Percentiles rank a stretch among this genome's conserved stretches.
Conservation (phyloP, 2,329 filamentous ascomycete genomes). For the Rhytidhysteron rufulum region DNA sequence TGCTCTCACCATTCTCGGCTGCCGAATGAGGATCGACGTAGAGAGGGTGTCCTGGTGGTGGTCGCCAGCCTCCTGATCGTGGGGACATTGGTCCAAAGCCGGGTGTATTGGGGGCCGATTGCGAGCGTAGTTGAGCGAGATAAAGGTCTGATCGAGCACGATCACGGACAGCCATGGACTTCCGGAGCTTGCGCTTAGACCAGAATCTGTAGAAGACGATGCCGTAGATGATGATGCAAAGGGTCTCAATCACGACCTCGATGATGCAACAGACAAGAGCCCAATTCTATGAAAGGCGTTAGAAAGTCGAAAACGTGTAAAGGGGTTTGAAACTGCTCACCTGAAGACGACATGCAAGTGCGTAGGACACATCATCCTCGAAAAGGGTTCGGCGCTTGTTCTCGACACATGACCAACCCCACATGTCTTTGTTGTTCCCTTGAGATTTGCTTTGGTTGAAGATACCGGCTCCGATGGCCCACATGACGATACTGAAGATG, state of each 20-base stretch:
- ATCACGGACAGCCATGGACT: conserved; percentile 95
- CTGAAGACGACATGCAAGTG: conserved; percentile 84
- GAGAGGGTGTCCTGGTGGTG: conserved; percentile 41
- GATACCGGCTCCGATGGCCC: conserved; percentile 79
- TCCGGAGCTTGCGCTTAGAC: conserved; percentile 90
- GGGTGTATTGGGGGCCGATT: conserved; percentile 93
- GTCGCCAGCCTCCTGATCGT: conserved; percentile 49
- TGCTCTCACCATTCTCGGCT: conserved; percentile 50
- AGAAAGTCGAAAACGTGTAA: conserved; percentile 10
- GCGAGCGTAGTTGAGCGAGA: conserved; percentile 63
- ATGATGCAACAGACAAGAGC: conserved; percentile 94
- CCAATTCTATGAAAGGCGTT: conserved; percentile 67
- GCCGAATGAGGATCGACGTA: conserved; percentile 44
- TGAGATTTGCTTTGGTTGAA: conserved; percentile 75
- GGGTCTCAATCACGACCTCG: conserved; percentile 86
- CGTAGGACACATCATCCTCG: conserved; percentile 77
- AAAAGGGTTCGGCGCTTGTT: conserved; percentile 79
- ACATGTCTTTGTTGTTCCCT: conserved; percentile 80
- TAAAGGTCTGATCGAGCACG: conserved; percentile 92
- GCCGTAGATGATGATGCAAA: conserved; percentile 89
- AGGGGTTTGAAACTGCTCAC: conserved; percentile 42
- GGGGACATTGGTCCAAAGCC: conserved; percentile 70
- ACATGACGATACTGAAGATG: conserved; percentile 87
- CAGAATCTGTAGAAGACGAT: conserved; percentile 97
- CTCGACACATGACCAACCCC: conserved; percentile 96